phyloP scores from a whole-genome alignment of 305 asterid genomes.

The Lippia alba region DNA sequence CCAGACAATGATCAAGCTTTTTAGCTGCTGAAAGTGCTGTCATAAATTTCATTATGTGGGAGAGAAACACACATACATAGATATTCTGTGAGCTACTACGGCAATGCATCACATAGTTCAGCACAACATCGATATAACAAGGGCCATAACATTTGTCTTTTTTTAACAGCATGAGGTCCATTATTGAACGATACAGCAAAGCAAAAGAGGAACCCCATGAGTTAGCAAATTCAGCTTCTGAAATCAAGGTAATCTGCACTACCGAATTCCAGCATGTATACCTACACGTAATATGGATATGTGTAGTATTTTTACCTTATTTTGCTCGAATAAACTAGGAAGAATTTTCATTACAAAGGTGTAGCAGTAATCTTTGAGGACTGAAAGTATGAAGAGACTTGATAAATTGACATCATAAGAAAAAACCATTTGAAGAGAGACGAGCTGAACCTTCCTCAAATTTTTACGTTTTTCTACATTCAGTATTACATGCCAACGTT shows the following conservation, averaged over 20 bases:
- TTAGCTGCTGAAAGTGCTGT: background rate
- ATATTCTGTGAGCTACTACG: background rate
- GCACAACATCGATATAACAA: background rate
- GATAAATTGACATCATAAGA: background rate
- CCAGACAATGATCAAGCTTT: background rate
- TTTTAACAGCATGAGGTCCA: slow-evolving; percentile 54
- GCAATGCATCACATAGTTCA: slow-evolving; percentile 12
- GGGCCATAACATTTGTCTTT: slow-evolving; percentile 21
- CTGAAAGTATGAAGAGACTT: background rate
- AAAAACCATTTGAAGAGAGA: background rate
- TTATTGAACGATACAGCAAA: slow-evolving; percentile 60
- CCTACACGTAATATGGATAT: background rate
- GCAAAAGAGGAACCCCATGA: slow-evolving; percentile 53
- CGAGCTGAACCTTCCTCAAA: background rate
- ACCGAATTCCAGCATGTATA: background rate
- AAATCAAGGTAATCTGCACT: slow-evolving; percentile 55
- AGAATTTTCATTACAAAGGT: background rate
- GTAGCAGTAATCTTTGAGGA: slow-evolving; percentile 2
- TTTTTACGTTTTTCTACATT: background rate
- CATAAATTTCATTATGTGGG: background rate
- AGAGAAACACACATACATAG: background rate
- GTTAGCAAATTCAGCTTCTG: slow-evolving; percentile 49
- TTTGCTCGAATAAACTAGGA: slow-evolving; percentile 5
- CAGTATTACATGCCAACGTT: background rate
- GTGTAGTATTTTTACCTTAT: background rate